Percentiles rank a stretch among this genome's conserved stretches.
These are phyloP conservation scores for Hyphopichia pseudoburtonii DNA, from an alignment of 1,139 yeast species.

Conservation along the genomic window DNA sequence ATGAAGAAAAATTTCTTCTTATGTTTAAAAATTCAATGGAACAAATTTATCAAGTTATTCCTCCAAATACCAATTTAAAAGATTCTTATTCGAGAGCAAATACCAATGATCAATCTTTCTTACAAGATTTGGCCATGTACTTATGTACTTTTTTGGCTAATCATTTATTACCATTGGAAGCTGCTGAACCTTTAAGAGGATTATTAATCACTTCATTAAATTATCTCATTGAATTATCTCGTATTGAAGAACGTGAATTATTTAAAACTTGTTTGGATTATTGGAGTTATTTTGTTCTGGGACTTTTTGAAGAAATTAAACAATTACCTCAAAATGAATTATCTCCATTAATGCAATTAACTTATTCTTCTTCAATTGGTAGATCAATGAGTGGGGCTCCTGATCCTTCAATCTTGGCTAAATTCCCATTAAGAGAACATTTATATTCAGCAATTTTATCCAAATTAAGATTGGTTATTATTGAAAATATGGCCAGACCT, in stretches of 20 bases:
- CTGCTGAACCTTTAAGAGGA: slow-evolving; percentile 55
- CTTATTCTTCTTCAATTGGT: slow-evolving; percentile 51
- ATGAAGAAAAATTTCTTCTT: slow-evolving; percentile 66
- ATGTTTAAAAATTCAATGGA: slow-evolving; percentile 78
- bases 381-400: slow-evolving; percentile 74
- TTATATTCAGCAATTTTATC: slow-evolving; percentile 74
- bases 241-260: slow-evolving; percentile 92
- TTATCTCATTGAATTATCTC: slow-evolving; percentile 80
- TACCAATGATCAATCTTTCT: slow-evolving; percentile 86
- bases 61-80: slow-evolving; percentile 71
- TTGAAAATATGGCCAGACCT: slow-evolving; percentile 97
- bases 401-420: slow-evolving; percentile 74
- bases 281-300: slow-evolving; percentile 83
- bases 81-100: slow-evolving; percentile 73
- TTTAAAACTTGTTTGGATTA: slow-evolving; percentile 94
- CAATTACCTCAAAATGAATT: slow-evolving; percentile 69
- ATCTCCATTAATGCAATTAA: slow-evolving; percentile 73
- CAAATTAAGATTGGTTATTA: slow-evolving; percentile 81
- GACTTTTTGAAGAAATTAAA: slow-evolving; percentile 83
- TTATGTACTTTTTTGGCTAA: slow-evolving; percentile 79
- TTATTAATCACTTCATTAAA: slow-evolving; percentile 70
- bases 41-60: slow-evolving; percentile 68
- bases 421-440: slow-evolving; percentile 83
- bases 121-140: slow-evolving; percentile 94
- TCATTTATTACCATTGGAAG: slow-evolving; percentile 76